Evolutionary conservation across 805 yeast species (phyloP).

Genomic region (Starmerella kuoi): DNA sequence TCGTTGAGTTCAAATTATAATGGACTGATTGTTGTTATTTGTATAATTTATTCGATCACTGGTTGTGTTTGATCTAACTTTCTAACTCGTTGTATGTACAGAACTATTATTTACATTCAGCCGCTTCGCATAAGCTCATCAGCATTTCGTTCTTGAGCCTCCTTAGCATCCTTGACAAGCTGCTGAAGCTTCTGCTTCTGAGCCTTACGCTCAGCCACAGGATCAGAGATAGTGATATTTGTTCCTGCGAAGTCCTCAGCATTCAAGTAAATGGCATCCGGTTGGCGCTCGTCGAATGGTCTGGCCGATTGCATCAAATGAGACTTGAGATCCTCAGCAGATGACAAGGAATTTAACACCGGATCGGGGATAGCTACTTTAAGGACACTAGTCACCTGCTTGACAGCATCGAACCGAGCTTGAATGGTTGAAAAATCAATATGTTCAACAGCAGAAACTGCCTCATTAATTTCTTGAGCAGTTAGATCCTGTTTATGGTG

Average conservation of each 20-base stretch:
- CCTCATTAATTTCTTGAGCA: slow-evolving; percentile 10
- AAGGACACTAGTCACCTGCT: slow-evolving; percentile 37
- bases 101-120: too few species aligned
- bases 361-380: slow-evolving; percentile 46
- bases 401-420: slow-evolving; percentile 40
- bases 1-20: too few species aligned
- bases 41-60: too few species aligned
- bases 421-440: slow-evolving; percentile 31
- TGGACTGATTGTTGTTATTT: too few species aligned
- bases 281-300: slow-evolving; percentile 50
- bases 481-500: slow-evolving; percentile 20
- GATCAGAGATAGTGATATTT: slow-evolving; percentile 37
- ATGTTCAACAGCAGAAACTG: slow-evolving; percentile 5
- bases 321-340: slow-evolving; percentile 31
- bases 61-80: too few species aligned
- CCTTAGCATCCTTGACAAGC: slow-evolving; percentile 37
- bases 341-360: slow-evolving; percentile 34
- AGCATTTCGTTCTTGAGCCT: slow-evolving; percentile 25
- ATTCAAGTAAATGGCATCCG: slow-evolving; percentile 60
- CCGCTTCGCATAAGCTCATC: slow-evolving; percentile 19
- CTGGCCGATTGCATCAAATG: slow-evolving; percentile 33
- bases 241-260: slow-evolving; percentile 43
- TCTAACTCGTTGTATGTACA: too few species aligned
- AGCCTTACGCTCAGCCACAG: slow-evolving; percentile 37
- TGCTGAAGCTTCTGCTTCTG: slow-evolving; percentile 37